phyloP scores from a whole-genome alignment of 1,284 basidiomycete species.

The Boletus hoseneyae region DNA sequence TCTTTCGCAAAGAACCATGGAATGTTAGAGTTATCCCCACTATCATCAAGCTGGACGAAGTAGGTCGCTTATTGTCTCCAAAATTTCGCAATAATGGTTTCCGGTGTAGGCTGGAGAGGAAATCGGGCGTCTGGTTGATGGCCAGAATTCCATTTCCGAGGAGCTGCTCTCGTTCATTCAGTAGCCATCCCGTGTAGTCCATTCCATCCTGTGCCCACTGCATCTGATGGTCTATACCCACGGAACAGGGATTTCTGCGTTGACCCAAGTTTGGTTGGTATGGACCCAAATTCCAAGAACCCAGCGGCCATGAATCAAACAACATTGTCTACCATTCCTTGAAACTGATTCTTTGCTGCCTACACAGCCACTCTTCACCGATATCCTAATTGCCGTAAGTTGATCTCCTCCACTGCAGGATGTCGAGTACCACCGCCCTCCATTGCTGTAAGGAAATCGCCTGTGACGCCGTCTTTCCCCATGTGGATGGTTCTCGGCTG shows the following conservation, averaged over 20 bases:
- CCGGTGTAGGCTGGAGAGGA: slow-evolving; percentile 45
- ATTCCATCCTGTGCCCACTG: slow-evolving; percentile 9
- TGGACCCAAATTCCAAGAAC: background rate
- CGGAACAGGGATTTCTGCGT: background rate
- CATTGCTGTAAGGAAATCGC: background rate
- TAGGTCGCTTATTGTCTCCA: slow-evolving; percentile 37
- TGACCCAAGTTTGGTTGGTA: background rate
- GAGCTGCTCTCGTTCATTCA: slow-evolving; percentile 23
- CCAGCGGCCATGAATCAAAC: background rate
- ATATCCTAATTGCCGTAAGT: background rate
- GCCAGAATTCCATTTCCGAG: slow-evolving; percentile 30
- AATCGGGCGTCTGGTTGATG: slow-evolving; percentile 57
- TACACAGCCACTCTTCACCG: background rate
- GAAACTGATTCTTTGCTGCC: background rate
- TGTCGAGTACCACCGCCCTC: background rate
- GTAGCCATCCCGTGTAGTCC: slow-evolving; percentile 8
- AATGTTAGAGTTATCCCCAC: slow-evolving; percentile 67
- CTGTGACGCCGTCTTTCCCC: background rate
- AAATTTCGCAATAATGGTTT: slow-evolving; percentile 1
- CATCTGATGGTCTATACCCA: background rate
- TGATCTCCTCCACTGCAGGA: background rate
- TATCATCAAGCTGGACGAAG: slow-evolving; percentile 64
- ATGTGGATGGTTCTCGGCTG: background rate
- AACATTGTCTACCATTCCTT: background rate
- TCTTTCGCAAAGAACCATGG: slow-evolving; percentile 66